Conservation (phyloP, 2,329 filamentous ascomycete genomes). For the Xylaria multiplex region DNA sequence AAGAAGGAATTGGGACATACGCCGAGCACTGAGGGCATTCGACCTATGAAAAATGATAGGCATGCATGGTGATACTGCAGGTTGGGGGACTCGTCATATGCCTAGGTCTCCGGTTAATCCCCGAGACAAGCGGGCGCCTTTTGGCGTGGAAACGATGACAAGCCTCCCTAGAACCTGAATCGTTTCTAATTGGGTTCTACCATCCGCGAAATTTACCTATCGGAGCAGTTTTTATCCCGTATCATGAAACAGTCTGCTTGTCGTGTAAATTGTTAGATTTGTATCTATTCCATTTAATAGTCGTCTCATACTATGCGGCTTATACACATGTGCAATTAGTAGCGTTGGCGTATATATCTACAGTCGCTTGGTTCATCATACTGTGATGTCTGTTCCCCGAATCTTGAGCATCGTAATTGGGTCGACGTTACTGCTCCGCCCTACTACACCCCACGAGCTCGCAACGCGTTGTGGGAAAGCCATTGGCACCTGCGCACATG, state of each 20-base stretch:
- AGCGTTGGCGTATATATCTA: slow-evolving; percentile 41
- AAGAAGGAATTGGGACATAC: neutral
- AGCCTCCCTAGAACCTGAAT: slow-evolving; percentile 4
- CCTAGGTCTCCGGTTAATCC: neutral
- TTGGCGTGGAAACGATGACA: neutral
- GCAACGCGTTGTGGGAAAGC: slow-evolving; percentile 11
- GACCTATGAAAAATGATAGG: slow-evolving; percentile 7
- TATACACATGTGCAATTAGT: slow-evolving; percentile 42
- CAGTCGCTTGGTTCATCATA: slow-evolving; percentile 38
- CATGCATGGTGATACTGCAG: slow-evolving; percentile 10
- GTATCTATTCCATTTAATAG: slow-evolving; percentile 29
- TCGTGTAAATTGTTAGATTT: slow-evolving; percentile 15
- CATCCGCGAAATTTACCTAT: neutral
- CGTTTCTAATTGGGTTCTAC: slow-evolving; percentile 2
- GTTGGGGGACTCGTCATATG: neutral
- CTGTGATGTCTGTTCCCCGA: slow-evolving; percentile 19
- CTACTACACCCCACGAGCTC: slow-evolving; percentile 3
- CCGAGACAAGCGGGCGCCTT: slow-evolving; percentile 5
- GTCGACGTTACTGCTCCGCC: slow-evolving; percentile 4
- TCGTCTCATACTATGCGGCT: slow-evolving; percentile 30
- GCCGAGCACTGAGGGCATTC: neutral
- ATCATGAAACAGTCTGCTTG: neutral
- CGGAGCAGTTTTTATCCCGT: neutral
- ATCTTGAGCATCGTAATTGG: slow-evolving; percentile 14
- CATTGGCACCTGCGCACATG: slow-evolving; percentile 7